Evolutionary conservation across 225 moss, liverwort and hornwort species (phyloP), one percentile per base, ranked within the genome.

Genomic region (Anthoceros angustus): DNA sequence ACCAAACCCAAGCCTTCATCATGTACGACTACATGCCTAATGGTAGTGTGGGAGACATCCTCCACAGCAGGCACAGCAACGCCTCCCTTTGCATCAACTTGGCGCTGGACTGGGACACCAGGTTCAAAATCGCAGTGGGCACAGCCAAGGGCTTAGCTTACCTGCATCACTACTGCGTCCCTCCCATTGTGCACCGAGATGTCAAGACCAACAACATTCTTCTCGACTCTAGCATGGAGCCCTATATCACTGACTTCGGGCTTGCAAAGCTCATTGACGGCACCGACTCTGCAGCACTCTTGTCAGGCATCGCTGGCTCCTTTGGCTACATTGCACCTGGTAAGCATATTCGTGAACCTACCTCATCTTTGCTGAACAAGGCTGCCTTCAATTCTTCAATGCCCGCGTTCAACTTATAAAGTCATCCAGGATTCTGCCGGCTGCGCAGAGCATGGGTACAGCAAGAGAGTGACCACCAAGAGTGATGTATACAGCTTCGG

Each of bases 261-360:
- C 62, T 68, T 25, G 62, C 68, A 9, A 68, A 69, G 64, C 46
- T 73, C 8, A 69, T 73, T 26, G 68, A 64, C 63, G 40, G 6
- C 11, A 6, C 72, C 46, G 39, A 63, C 12, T 63, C 25, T 21
- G 41, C 49, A 25, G 66, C 26, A 12, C 16, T 25, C 12, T 24
- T 66, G 61, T 10, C 72, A 25, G 62, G 41, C 61, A 66, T 67
- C 60, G 66, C 7, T 40, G 66, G 61, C 26, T 66, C 72, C 8
- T 65, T 49, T 50, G 71, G 71, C 15, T 71, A 65, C 65, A 66
- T 71, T n/a, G 72, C 72, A 42, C 72, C 72, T 12, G 72, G 72
- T 72, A 55, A 60, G 38, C 55, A 26, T 26, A 40, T 32, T 11
- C 12, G 25, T 67, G 32, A 32, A 32, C 32, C 32, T 32, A 32